Evolutionary conservation across 108 stramenopile genomes (phyloP), one percentile per base, ranked within the genome.

Genomic region (Nitzschia sp.): DNA sequence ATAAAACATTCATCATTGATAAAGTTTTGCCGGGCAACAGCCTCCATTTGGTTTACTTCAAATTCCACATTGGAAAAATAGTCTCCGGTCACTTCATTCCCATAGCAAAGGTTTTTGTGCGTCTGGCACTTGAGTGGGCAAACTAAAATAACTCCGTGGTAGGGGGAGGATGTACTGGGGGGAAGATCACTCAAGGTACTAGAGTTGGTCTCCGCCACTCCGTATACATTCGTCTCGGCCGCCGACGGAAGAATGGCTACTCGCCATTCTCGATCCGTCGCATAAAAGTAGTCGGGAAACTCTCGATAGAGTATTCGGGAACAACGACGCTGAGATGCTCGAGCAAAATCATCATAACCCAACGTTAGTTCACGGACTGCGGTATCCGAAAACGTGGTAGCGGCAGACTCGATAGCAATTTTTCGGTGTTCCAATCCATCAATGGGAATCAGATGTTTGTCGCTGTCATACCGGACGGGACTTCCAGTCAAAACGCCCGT

Each of bases 401-500:
- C 38, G 9, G 13, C 13, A 13, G 9, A 9, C 9, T 13, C 13
- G 13, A 13, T 9, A 42, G 13, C 38, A 42, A 42, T 42, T 13
- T 42, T 13, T 13, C 6, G 6, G 38, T 13, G 38, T 42, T 42
- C 38, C 38, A 42, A 13, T 42, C 38, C 38, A 9, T 42, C 9
- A 13, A 13, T 13, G 6, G 38, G 38, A 42, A 42, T 42, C 9
- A 42, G 13, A 42, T 13, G 9, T 42, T 42, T 6, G 6, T 42
- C 38, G 13, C 13, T 13, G 13, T 9, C 13, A 13, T 42, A 42
- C 9, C 9, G 38, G 13, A 42, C 38, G 6, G 6, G 38, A 42
- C 38, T 13, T 9, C 38, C 38, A 6, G 38, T 42, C 38, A 42
- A 13, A 9, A 42, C 13, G 9, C 82, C 82, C 6, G 38, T 48